Conservation (phyloP, 106 monocot species). For the Alisma plantagoaquatica region DNA sequence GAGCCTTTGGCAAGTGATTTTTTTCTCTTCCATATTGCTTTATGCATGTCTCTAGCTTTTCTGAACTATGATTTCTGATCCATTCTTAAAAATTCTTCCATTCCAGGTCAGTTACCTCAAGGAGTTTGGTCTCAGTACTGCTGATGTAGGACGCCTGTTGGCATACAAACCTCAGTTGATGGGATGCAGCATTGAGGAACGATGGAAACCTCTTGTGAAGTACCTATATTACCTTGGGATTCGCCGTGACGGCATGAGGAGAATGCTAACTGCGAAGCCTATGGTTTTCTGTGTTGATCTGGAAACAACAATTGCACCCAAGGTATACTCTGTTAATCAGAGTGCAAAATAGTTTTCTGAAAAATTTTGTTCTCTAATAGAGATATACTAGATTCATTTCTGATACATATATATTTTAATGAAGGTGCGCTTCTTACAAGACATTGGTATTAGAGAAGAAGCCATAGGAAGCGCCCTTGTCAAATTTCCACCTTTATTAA, state of each 20-base stretch:
- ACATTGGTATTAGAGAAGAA: slow-evolving; percentile 76
- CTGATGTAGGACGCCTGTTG: slow-evolving; percentile 58
- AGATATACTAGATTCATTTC: no score
- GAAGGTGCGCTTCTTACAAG: slow-evolving; percentile 82
- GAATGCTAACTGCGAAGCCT: slow-evolving; percentile 77
- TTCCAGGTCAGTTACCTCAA: slow-evolving; percentile 73
- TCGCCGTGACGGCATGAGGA: slow-evolving; percentile 80
- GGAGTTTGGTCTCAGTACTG: slow-evolving; percentile 67
- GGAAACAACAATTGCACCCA: slow-evolving; percentile 81
- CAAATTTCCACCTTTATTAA: slow-evolving; percentile 78
- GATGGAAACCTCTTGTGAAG: slow-evolving; percentile 90
- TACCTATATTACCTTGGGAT: slow-evolving; percentile 89
- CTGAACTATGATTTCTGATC: no score
- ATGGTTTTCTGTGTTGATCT: slow-evolving; percentile 87
- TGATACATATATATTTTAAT: no score
- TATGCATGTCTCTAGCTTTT: no score
- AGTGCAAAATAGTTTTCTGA: no score
- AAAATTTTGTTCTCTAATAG: no score
- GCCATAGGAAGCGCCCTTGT: slow-evolving; percentile 61
- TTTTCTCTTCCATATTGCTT: no score
- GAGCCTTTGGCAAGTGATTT: no score
- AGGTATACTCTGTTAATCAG: slow-evolving; percentile 33
- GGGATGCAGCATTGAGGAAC: slow-evolving; percentile 92
- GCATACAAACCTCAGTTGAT: slow-evolving; percentile 87
- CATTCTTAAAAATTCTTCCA: no score